phyloP scores from a whole-genome alignment of 2,329 filamentous ascomycete species.

The Alternaria tenuissima region DNA sequence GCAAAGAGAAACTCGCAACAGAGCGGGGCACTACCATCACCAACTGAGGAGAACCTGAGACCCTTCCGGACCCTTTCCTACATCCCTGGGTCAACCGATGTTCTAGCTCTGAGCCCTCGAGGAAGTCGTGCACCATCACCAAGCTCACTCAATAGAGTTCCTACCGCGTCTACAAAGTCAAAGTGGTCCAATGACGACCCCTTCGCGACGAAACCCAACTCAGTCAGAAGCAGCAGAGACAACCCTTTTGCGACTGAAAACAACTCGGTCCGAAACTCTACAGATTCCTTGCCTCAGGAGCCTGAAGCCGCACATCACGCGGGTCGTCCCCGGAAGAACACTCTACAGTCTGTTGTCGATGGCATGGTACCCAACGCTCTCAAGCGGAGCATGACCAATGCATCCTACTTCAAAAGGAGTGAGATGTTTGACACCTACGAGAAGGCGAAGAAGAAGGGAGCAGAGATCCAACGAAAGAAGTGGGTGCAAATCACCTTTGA shows the following conservation, averaged over 20 bases:
- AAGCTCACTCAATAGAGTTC: not conserved
- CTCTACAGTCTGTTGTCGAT: slow-evolving; percentile 27
- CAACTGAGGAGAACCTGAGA: slow-evolving; percentile 1
- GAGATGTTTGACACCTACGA: slow-evolving; percentile 33
- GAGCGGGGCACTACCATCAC: not conserved
- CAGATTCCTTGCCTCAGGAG: slow-evolving; percentile 7
- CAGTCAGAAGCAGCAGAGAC: slow-evolving; percentile 7
- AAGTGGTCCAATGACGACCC: slow-evolving; percentile 22
- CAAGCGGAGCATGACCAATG: slow-evolving; percentile 27
- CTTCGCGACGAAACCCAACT: slow-evolving; percentile 20
- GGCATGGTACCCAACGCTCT: slow-evolving; percentile 25
- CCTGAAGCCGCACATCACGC: slow-evolving; percentile 17
- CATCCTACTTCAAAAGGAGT: slow-evolving; percentile 22
- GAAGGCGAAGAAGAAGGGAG: slow-evolving; percentile 33
- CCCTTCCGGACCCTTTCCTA: slow-evolving; percentile 11
- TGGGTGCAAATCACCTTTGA: slow-evolving; percentile 52
- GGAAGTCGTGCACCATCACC: slow-evolving; percentile 13
- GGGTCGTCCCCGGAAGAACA: slow-evolving; percentile 20
- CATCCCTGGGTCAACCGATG: slow-evolving; percentile 3
- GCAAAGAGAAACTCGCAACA: slow-evolving; percentile 6
- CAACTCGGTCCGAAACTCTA: slow-evolving; percentile 5
- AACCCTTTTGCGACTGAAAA: slow-evolving; percentile 15
- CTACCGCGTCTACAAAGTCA: slow-evolving; percentile 1
- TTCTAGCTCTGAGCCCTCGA: slow-evolving; percentile 10
- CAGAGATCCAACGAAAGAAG: slow-evolving; percentile 39